Evolutionary conservation across 164 flowering plant species (phyloP).

Genomic region (Kingdonia uniflora): DNA sequence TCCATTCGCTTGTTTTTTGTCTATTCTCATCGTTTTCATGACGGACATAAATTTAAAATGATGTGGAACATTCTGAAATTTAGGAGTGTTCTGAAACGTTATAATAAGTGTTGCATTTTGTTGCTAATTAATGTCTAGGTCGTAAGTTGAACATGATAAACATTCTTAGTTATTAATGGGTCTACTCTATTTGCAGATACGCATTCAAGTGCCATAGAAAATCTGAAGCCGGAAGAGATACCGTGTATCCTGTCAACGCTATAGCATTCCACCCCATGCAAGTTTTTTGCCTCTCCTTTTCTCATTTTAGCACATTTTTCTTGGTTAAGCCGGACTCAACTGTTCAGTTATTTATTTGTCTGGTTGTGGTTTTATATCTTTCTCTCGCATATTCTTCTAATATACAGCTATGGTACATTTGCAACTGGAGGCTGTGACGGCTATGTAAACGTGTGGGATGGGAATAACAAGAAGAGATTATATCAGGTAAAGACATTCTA

Average conservation of each 20-base stretch:
- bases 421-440: conserved; percentile 99
- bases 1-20: too few relatives aligned
- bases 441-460: conserved; percentile 88
- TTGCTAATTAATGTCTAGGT: conserved; percentile 34
- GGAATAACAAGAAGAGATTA: conserved; percentile 87
- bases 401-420: conserved; percentile 18
- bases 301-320: neutral
- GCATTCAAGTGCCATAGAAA: conserved; percentile 97
- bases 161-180: neutral
- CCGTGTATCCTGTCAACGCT: conserved; percentile 87
- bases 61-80: too few relatives aligned
- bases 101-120: too few relatives aligned
- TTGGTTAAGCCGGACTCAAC: too few relatives aligned
- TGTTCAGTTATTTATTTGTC: too few relatives aligned
- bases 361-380: too few relatives aligned
- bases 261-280: conserved; percentile 96
- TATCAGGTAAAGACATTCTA: conserved; percentile 52
- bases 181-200: conserved; percentile 43
- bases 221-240: conserved; percentile 91
- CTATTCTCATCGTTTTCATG: too few relatives aligned
- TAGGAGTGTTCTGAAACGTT: too few relatives aligned
- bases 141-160: conserved; percentile 93
- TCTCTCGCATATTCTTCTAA: too few relatives aligned
- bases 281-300: conserved; percentile 16
- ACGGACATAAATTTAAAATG: too few relatives aligned